Base-by-base conservation (phyloP, 106 monocot species). In the Dactylorhiza incarnata region DNA sequence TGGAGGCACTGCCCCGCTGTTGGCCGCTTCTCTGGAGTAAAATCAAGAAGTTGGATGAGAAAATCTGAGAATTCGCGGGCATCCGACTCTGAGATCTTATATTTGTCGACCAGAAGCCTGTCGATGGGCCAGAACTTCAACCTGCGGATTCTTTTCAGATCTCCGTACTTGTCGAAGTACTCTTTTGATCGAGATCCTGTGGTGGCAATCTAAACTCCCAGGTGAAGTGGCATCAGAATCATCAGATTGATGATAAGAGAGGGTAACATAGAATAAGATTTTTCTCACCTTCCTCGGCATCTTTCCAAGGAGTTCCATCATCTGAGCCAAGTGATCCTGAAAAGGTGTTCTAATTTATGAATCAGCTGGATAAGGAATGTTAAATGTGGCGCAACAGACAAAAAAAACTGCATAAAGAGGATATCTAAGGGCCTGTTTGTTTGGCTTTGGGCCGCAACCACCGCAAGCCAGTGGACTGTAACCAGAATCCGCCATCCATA, bases 231-330 rank as follows among this genome's bases (percentile, higher is more conserved):
- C 19, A 7, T 45, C 74, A 65, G 25, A 59, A 59, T 51, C 23
- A 78, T 46, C 2, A 17, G 9, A 9, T 70, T 15, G 46, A 0
- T 46, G 45, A 17, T 7, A 8, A 7, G 69, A 70, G 46, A 70
- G 69, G 13, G 4, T 45, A 70, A 70, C 16, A 17, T 17, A 70
- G 45, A 4, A 45, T 6, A 45, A 70, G 13, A 70, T n/a, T 7
- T 29, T 48, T 48, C 56, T 80, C 45, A 96, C 95, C 90, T 96
- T 90, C 51, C 80, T 78, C 17, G 93, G 90, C 76, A 96, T 89
- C 77, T 93, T 96, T 69, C 96, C 93, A 49, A 96, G 93, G 16
- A 91, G 86, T 87, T 96, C 96, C 93, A 93, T 96, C 90, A 93
- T 96, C 68, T 82, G 72, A 82, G 93, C 96, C 83, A 96, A 83